These are phyloP conservation scores for Penicillium lividum DNA, from an alignment of 495 filamentous ascomycete genomes.

Conservation along the genomic window DNA sequence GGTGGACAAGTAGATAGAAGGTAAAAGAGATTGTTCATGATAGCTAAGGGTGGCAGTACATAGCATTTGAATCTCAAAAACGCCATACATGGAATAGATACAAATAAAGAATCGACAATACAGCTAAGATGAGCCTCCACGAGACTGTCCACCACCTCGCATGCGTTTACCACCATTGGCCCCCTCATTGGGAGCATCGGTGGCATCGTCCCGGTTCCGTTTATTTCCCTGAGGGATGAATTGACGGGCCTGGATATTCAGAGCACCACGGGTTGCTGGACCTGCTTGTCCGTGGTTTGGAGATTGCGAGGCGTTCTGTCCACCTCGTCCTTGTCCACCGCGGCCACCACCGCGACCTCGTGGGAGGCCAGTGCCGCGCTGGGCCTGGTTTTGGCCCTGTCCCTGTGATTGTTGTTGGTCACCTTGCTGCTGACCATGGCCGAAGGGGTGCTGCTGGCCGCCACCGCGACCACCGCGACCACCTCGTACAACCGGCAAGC, in stretches of 20 bases:
- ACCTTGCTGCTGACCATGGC: conserved; percentile 29
- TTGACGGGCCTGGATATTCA: conserved; percentile 58
- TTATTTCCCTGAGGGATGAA: conserved; percentile 68
- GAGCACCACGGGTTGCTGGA: conserved; percentile 35
- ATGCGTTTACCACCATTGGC: conserved; percentile 53
- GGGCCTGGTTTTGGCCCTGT: conserved; percentile 23
- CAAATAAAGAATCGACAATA: conserved; percentile 8
- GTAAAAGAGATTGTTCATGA: neutral
- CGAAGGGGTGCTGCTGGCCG: conserved; percentile 33
- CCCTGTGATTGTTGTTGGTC: conserved; percentile 25
- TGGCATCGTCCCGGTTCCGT: conserved; percentile 62
- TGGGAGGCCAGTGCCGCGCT: conserved; percentile 45
- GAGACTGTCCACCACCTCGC: conserved; percentile 39
- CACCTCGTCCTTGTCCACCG: conserved; percentile 47
- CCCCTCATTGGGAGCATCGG: conserved; percentile 43
- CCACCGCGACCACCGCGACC: conserved; percentile 35
- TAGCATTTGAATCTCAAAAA: neutral
- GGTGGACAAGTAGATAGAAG: neutral
- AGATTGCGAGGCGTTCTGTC: conserved; percentile 32
- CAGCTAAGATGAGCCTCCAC: conserved; percentile 23
- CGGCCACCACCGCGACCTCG: conserved; percentile 49
- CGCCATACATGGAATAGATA: conserved; percentile 1
- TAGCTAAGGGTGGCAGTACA: neutral
- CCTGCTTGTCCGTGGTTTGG: conserved; percentile 38
- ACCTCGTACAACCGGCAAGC: conserved; percentile 50